Evolutionary conservation across 805 yeast species (phyloP), one percentile per base, ranked within the genome.

Genomic region (Clavispora phyllophila): DNA sequence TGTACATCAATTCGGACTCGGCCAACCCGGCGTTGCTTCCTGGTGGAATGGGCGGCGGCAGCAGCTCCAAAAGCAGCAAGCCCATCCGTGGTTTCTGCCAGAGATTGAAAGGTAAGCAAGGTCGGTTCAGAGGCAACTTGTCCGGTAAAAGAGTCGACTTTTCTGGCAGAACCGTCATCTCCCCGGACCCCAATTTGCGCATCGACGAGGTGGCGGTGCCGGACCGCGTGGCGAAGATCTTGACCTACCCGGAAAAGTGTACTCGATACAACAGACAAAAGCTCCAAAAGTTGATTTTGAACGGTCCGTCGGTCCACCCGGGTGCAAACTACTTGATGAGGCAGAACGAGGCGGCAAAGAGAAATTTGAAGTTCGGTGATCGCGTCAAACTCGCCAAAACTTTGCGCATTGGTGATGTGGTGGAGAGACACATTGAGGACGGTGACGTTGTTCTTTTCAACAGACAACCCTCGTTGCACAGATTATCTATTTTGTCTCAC

Each of bases 151-250:
- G 99, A 72, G 99, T 93, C 20, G 99, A 93, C 65, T 93, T 93
- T 61, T 89, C 97, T 0, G 99, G 95, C 39, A 81, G 99, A 71
- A 93, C 99, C 0, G 99, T 93, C 54, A 93, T 93, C 58, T 91
- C 98, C 2, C 99, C 99, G 2, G 99, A 93, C 70, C 99, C 99
- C 28, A 93, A 93, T 61, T 70, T 93, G 54, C 75, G 84, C 23
- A 87, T 93, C 49, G 98, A 93, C 65, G 96, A 93, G 66, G 99
- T 93, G 33, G 99, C 99, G 1, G 98, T 93, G 20, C 99, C 99
- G 7, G 96, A 90, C 55, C 75, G 95, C 50, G 96, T 93, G 24
- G 98, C 98, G 14, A 93, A 90, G 65, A 86, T 93, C 18, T 73
- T 93, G 56, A 93, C 99, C 0, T 93, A 86, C 61, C 99, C 99